phyloP scores from a whole-genome alignment of 2,329 filamentous ascomycete genomes.

The Claviceps sorghi region DNA sequence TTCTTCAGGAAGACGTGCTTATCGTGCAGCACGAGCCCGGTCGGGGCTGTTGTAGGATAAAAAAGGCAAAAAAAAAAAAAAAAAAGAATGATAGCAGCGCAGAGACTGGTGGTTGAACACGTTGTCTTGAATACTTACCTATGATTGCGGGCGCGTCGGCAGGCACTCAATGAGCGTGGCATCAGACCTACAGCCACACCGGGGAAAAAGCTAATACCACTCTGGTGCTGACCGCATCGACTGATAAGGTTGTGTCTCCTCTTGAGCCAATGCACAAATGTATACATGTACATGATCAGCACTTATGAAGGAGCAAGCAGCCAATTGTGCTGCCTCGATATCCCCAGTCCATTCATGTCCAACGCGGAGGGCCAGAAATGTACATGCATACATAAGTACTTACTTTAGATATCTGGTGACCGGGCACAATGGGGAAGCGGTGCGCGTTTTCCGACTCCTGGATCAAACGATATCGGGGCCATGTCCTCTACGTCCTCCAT shows the following conservation, averaged over 20 bases:
- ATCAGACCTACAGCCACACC: not conserved
- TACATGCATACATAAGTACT: too few species aligned
- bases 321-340: too few species aligned
- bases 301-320: not conserved
- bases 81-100: not conserved
- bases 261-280: not conserved
- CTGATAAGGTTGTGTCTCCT: not conserved
- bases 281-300: not conserved
- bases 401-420: too few species aligned
- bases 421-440: too few species aligned
- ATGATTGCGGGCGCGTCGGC: not conserved
- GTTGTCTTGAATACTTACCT: not conserved
- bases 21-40: constrained; percentile 1
- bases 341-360: too few species aligned
- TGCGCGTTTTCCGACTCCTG: too few species aligned
- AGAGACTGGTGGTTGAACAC: not conserved
- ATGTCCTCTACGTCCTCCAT: not conserved
- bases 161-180: not conserved
- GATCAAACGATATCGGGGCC: too few species aligned
- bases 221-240: not conserved
- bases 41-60: too few species aligned
- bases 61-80: too few species aligned
- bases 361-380: too few species aligned
- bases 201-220: not conserved
- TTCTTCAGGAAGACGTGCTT: not conserved